Percentiles rank a stretch among this genome's conserved stretches.
Evolutionary conservation across 306 rosid genomes (phyloP).

Genomic region (Lathyrus aphaca): DNA sequence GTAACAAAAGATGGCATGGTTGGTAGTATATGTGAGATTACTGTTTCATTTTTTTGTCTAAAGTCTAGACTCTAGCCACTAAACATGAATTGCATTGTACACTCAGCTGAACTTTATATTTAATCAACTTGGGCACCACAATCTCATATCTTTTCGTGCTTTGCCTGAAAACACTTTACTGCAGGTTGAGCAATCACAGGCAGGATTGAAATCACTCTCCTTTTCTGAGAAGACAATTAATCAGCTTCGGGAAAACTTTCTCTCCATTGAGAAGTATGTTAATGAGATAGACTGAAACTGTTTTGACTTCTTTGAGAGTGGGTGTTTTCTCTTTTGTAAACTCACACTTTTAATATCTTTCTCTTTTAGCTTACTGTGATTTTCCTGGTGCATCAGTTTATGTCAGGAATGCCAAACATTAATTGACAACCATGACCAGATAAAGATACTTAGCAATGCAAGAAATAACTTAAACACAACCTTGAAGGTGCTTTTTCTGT

Average conservation of each 20-base stretch:
- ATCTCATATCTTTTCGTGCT: conserved; percentile 36
- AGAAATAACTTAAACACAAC: conserved; percentile 95
- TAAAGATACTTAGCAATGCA: conserved; percentile 97
- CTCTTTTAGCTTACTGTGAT: conserved; percentile 41
- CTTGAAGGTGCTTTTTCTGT: conserved; percentile 67
- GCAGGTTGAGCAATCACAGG: conserved; percentile 94
- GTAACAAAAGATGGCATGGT: conserved; percentile 21
- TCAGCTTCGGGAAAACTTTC: conserved; percentile 82
- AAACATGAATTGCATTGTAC: conserved; percentile 17
- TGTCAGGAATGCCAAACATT: conserved; percentile 94
- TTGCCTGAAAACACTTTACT: conserved; percentile 36
- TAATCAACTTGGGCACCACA: conserved; percentile 24
- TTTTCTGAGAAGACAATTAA: conserved; percentile 68
- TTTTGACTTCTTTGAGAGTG: conserved; percentile 31
- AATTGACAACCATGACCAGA: conserved; percentile 97
- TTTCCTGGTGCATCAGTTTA: conserved; percentile 60
- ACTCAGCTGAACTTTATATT: conserved; percentile 32
- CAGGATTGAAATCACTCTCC: conserved; percentile 82
- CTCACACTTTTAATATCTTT: conserved; percentile 24
- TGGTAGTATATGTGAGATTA: conserved; percentile 26
- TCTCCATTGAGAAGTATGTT: conserved; percentile 91
- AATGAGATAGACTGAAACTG: conserved; percentile 30
- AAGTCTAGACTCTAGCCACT: conserved; percentile 10
- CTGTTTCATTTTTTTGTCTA: conserved; percentile 1
- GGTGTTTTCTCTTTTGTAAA: conserved; percentile 26